phyloP scores from a whole-genome alignment of 2,329 filamentous ascomycete genomes.

The Aspergillus pseudotamarii region DNA sequence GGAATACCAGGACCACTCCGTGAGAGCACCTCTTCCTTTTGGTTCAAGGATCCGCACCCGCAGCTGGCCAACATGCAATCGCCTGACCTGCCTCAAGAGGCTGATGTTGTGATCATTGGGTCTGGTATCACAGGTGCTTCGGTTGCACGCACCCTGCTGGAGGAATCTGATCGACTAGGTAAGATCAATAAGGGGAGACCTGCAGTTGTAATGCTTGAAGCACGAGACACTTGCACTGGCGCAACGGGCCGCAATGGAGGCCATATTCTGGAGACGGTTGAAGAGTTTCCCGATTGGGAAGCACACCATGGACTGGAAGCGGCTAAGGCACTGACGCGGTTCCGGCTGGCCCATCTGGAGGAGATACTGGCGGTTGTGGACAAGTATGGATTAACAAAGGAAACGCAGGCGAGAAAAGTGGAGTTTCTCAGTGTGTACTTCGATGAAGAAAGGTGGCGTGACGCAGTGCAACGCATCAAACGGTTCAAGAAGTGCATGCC shows the following conservation, averaged over 20 bases:
- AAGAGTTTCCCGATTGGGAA: slow-evolving; percentile 26
- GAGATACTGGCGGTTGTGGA: slow-evolving; percentile 26
- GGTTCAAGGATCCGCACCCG: slow-evolving; percentile 30
- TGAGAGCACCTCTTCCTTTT: slow-evolving; percentile 38
- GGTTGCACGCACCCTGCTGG: slow-evolving; percentile 28
- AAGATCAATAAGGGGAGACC: slow-evolving; percentile 1
- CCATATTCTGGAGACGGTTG: slow-evolving; percentile 32
- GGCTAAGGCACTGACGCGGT: slow-evolving; percentile 25
- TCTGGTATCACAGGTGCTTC: slow-evolving; percentile 33
- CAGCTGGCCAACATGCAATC: slow-evolving; percentile 24
- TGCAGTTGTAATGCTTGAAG: slow-evolving; percentile 32
- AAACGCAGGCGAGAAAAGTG: slow-evolving; percentile 29
- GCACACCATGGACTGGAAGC: slow-evolving; percentile 21
- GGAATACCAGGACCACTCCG: slow-evolving; percentile 22
- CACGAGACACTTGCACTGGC: slow-evolving; percentile 34
- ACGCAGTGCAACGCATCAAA: slow-evolving; percentile 20
- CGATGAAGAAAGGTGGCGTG: slow-evolving; percentile 26
- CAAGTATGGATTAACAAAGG: slow-evolving; percentile 23
- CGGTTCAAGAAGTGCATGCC: slow-evolving; percentile 32
- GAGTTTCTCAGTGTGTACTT: slow-evolving; percentile 33
- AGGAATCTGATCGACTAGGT: not conserved
- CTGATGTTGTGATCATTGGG: slow-evolving; percentile 35
- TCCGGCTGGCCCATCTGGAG: slow-evolving; percentile 27
- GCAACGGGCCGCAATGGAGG: slow-evolving; percentile 40
- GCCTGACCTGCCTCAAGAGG: slow-evolving; percentile 23